phyloP scores from a whole-genome alignment of 495 filamentous ascomycete species.

The Hypoxylon fragiforme region DNA sequence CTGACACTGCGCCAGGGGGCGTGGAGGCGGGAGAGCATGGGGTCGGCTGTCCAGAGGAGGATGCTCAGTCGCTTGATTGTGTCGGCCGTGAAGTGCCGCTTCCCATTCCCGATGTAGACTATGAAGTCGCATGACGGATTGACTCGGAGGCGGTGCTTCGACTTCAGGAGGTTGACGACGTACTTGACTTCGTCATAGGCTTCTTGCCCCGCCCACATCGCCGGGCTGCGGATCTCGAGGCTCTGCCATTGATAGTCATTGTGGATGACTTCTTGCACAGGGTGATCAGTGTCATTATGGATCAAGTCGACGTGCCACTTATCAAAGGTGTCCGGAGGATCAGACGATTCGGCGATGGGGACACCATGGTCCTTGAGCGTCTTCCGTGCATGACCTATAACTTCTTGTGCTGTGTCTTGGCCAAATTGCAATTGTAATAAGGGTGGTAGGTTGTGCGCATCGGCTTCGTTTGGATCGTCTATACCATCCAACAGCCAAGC shows the following conservation, averaged over 20 bases:
- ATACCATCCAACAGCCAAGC: slow-evolving; percentile 16
- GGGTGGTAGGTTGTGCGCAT: slow-evolving; percentile 20
- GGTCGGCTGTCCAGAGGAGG: slow-evolving; percentile 45
- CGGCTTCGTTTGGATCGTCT: slow-evolving; percentile 15
- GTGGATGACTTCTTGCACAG: slow-evolving; percentile 3
- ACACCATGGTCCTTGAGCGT: slow-evolving; percentile 24
- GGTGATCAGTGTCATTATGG: neutral
- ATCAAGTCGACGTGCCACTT: neutral
- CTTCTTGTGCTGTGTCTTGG: neutral
- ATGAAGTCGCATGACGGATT: slow-evolving; percentile 43
- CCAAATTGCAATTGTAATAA: slow-evolving; percentile 8
- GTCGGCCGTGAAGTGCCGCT: slow-evolving; percentile 25
- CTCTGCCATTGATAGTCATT: slow-evolving; percentile 17
- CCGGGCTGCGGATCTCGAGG: slow-evolving; percentile 30
- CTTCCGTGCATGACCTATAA: slow-evolving; percentile 4
- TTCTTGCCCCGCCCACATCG: slow-evolving; percentile 13
- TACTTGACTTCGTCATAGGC: slow-evolving; percentile 21
- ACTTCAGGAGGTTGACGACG: slow-evolving; percentile 33
- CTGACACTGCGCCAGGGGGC: slow-evolving; percentile 25
- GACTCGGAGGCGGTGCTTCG: slow-evolving; percentile 32
- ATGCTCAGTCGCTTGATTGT: slow-evolving; percentile 39
- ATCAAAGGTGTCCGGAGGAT: neutral
- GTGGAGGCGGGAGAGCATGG: slow-evolving; percentile 42
- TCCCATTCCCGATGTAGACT: slow-evolving; percentile 44
- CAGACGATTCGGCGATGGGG: neutral